These are phyloP conservation scores for Xerocomellus chrysenteron DNA, from an alignment of 768 basidiomycete species.

Conservation along the genomic window DNA sequence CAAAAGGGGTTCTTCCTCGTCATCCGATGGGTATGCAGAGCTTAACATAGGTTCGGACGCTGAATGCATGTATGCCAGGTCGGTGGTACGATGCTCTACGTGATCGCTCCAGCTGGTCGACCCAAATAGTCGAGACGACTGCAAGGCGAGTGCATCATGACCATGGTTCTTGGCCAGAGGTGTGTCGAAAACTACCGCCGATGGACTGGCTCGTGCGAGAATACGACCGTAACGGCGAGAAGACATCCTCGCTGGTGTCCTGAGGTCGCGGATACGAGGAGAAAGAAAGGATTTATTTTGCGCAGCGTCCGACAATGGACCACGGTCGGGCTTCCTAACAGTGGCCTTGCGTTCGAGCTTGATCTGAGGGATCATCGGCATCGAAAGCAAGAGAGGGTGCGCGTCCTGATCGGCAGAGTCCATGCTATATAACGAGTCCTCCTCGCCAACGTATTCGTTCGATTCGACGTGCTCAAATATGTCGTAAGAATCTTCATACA, in stretches of 20 bases:
- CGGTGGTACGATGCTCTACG: neutral
- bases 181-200: neutral
- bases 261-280: slow-evolving; percentile 19
- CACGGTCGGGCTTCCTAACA: slow-evolving; percentile 11
- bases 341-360: slow-evolving; percentile 28
- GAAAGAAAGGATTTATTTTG: slow-evolving; percentile 15
- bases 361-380: slow-evolving; percentile 29
- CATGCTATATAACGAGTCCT: slow-evolving; percentile 24
- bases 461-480: neutral
- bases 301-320: neutral
- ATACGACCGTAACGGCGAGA: slow-evolving; percentile 18
- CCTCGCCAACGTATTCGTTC: slow-evolving; percentile 6
- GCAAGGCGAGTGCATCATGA: neutral
- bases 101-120: neutral
- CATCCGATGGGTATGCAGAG: neutral
- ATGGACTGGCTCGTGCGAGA: neutral
- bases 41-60: slow-evolving; percentile 12
- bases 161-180: neutral
- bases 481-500: neutral
- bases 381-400: slow-evolving; percentile 25
- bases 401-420: slow-evolving; percentile 27
- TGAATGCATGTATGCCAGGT: neutral
- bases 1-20: slow-evolving; percentile 4
- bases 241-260: slow-evolving; percentile 11
- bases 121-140: neutral